Percentiles rank a stretch among this genome's conserved stretches.
Conservation (phyloP, 2,329 filamentous ascomycete species). For the Aspergillus brunneoviolaceus region DNA sequence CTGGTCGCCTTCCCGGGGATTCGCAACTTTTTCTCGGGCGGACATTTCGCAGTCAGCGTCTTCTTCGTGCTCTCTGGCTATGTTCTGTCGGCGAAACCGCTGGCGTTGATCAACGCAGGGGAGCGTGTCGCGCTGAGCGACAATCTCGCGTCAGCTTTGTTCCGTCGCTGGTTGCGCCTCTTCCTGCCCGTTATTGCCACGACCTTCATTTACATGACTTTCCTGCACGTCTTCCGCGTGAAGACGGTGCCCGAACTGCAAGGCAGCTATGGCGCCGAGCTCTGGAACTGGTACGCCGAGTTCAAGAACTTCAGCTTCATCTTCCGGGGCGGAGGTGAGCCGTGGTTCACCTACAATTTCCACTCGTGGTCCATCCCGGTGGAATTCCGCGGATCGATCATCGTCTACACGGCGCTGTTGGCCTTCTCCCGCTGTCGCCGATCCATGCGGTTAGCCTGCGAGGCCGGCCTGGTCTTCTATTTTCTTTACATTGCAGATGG, state of each 20-base stretch:
- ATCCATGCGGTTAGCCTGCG: conserved; percentile 56
- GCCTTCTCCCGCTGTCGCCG: conserved; percentile 58
- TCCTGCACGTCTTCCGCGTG: conserved; percentile 55
- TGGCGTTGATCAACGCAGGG: conserved; percentile 45
- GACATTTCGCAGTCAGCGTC: conserved; percentile 58
- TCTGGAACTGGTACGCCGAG: conserved; percentile 55
- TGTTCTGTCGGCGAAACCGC: conserved; percentile 50
- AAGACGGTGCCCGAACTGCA: conserved; percentile 44
- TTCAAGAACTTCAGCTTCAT: conserved; percentile 70
- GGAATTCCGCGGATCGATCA: conserved; percentile 64
- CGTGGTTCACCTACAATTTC: conserved; percentile 59
- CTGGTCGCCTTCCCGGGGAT: conserved; percentile 58
- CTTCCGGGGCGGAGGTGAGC: conserved; percentile 58
- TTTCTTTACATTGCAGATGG: conserved; percentile 69
- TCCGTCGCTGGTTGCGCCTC: conserved; percentile 53
- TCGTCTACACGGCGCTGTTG: conserved; percentile 58
- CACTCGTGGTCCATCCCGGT: conserved; percentile 65
- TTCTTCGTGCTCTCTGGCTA: conserved; percentile 57
- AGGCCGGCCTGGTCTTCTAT: conserved; percentile 58
- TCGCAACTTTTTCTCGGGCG: conserved; percentile 60
- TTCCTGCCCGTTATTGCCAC: conserved; percentile 55
- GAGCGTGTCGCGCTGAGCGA: conserved; percentile 43
- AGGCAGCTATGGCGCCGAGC: conserved; percentile 48
- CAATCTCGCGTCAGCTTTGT: conserved; percentile 50
- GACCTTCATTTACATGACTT: conserved; percentile 54